These are phyloP conservation scores for Leccinellum rugosiceps DNA, from an alignment of 768 basidiomycete genomes.

Conservation along the genomic window DNA sequence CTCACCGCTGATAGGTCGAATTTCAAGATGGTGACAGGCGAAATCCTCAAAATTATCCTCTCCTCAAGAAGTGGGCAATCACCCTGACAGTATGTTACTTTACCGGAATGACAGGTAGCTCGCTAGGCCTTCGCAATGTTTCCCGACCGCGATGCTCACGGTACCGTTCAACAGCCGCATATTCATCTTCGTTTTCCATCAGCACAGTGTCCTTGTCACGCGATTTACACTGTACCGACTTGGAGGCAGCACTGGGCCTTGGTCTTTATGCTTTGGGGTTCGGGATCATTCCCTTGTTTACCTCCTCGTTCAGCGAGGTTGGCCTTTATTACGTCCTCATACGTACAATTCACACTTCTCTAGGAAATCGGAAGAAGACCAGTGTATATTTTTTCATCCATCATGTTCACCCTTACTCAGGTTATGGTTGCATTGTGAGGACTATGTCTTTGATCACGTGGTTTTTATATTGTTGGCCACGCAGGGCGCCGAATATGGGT, in stretches of 20 bases:
- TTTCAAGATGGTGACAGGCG: conserved; percentile 37
- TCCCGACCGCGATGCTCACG: not conserved
- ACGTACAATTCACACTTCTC: not conserved
- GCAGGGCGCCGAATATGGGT: conserved; percentile 43
- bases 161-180: conserved; percentile 35
- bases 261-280: conserved; percentile 59
- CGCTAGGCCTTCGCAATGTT: not conserved
- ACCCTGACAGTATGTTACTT: conserved; percentile 30
- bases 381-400: conserved; percentile 50
- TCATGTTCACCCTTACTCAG: conserved; percentile 52
- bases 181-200: conserved; percentile 49
- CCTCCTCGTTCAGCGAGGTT: conserved; percentile 63
- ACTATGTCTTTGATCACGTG: not conserved
- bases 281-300: conserved; percentile 55
- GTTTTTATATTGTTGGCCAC: not conserved
- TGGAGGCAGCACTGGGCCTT: conserved; percentile 46
- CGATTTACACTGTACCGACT: conserved; percentile 41
- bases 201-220: conserved; percentile 53
- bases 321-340: not conserved
- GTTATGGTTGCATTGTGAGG: conserved; percentile 36
- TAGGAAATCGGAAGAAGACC: conserved; percentile 66
- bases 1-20: conserved; percentile 33
- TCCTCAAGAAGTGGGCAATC: conserved; percentile 40
- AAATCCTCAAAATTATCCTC: conserved; percentile 38
- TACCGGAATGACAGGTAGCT: conserved; percentile 21